Evolutionary conservation across 2,329 filamentous ascomycete species (phyloP).

Genomic region (Fulvia fulva): DNA sequence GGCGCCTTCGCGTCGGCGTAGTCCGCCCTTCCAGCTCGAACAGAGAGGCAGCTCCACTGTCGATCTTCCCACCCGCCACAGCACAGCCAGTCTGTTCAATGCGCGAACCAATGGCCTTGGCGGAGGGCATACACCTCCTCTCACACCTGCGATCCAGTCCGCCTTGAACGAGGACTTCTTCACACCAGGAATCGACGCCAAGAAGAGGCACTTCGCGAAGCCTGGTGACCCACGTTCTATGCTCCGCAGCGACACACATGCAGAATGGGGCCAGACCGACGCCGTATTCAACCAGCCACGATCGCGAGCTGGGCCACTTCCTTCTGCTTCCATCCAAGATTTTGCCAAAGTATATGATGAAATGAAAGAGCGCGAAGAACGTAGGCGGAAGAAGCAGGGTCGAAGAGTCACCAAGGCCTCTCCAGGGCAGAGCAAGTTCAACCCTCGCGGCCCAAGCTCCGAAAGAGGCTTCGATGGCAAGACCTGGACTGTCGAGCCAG

Average conservation of each 20-base stretch:
- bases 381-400: slow-evolving; percentile 7
- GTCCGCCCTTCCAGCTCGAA: slow-evolving; percentile 16
- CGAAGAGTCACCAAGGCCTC: slow-evolving; percentile 21
- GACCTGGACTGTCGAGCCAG: slow-evolving; percentile 76
- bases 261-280: slow-evolving; percentile 64
- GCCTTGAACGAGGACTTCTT: slow-evolving; percentile 40
- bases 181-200: slow-evolving; percentile 39
- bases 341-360: slow-evolving; percentile 51
- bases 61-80: slow-evolving; percentile 28
- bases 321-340: slow-evolving; percentile 71
- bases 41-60: slow-evolving; percentile 45
- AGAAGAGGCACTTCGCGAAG: slow-evolving; percentile 52
- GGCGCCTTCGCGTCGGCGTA: slow-evolving; percentile 25
- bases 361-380: slow-evolving; percentile 22
- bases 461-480: slow-evolving; percentile 62
- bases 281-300: slow-evolving; percentile 70
- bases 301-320: slow-evolving; percentile 68
- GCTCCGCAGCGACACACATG: slow-evolving; percentile 69
- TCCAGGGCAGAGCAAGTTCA: slow-evolving; percentile 13
- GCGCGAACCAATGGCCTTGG: slow-evolving; percentile 13
- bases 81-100: slow-evolving; percentile 39
- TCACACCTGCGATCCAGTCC: slow-evolving; percentile 36
- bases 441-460: slow-evolving; percentile 35
- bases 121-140: slow-evolving; percentile 34
- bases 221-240: slow-evolving; percentile 49